Evolutionary conservation across 305 asterid species (phyloP).

Genomic region (Lippia alba): DNA sequence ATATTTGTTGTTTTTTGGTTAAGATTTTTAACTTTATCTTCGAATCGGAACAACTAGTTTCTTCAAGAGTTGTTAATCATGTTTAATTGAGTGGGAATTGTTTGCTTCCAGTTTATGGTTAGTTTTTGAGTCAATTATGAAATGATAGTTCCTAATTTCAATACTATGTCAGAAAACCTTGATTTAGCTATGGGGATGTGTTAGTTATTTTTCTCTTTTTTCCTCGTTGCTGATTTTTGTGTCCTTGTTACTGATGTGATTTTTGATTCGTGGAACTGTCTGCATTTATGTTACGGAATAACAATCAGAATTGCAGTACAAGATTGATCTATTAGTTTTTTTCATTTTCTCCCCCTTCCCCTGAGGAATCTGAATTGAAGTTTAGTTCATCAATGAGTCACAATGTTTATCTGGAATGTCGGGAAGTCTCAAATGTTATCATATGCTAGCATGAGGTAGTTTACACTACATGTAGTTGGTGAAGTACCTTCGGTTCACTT

Average conservation of each 20-base stretch:
- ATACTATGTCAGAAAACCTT: slow-evolving; percentile 14
- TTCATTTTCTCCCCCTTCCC: background rate
- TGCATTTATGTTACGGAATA: background rate
- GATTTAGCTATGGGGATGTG: slow-evolving; percentile 5
- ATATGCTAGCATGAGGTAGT: slow-evolving; percentile 1
- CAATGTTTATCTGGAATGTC: slow-evolving; percentile 5
- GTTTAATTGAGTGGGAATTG: background rate
- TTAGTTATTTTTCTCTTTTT: background rate
- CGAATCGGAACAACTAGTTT: slow-evolving; percentile 27
- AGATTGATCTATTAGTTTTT: background rate
- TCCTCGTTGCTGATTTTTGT: background rate
- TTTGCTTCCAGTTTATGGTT: slow-evolving; percentile 5
- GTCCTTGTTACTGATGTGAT: slow-evolving; percentile 1
- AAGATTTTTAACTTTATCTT: background rate
- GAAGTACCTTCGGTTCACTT: background rate
- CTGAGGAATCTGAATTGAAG: background rate
- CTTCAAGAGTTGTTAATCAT: background rate
- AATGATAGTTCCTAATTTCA: slow-evolving; percentile 11
- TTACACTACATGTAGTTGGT: slow-evolving; percentile 8
- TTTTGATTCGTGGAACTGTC: slow-evolving; percentile 2
- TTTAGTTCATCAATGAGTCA: background rate
- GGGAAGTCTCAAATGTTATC: slow-evolving; percentile 13
- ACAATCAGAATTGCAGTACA: background rate
- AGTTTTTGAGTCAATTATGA: slow-evolving; percentile 28
- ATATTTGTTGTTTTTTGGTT: slow-evolving; percentile 19